Conservation (phyloP, 2,329 filamentous ascomycete genomes). For the Ophiocordyceps australis region DNA sequence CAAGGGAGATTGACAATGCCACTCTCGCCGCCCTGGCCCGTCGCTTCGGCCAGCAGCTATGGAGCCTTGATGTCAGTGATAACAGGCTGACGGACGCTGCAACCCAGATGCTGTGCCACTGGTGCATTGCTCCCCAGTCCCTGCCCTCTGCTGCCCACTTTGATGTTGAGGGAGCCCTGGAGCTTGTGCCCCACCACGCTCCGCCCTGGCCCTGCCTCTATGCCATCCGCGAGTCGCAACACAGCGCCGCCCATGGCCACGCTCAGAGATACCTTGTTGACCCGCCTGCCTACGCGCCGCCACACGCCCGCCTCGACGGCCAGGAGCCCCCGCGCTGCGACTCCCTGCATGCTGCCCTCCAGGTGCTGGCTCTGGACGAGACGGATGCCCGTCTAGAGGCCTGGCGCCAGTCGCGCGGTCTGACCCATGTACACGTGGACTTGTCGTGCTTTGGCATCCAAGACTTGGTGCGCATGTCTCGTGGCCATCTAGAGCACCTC, state of each 20-base stretch:
- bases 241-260: conserved; percentile 24
- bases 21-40: conserved; percentile 9
- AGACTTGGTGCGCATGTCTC: conserved; percentile 20
- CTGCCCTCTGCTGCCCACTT: conserved; percentile 19
- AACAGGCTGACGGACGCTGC: conserved; percentile 31
- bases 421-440: conserved; percentile 36
- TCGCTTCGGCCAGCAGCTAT: conserved; percentile 23
- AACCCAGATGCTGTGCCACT: conserved; percentile 12
- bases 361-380: conserved; percentile 6
- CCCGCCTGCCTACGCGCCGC: conserved; percentile 16
- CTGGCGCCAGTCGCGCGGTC: conserved; percentile 7
- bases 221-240: conserved; percentile 26
- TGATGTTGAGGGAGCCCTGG: conserved; percentile 26
- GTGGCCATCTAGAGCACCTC: conserved; percentile 31
- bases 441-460: conserved; percentile 23
- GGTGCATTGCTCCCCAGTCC: conserved; percentile 13
- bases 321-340: conserved; percentile 8
- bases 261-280: conserved; percentile 29
- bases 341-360: conserved; percentile 8
- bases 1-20: conserved; percentile 25
- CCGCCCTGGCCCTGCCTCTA: conserved; percentile 20
- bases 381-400: conserved; percentile 3
- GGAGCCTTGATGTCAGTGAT: conserved; percentile 35
- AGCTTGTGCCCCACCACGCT: conserved; percentile 10
- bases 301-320: conserved; percentile 14